These are phyloP conservation scores for Sclerotinia glacialis DNA, from an alignment of 2,329 filamentous ascomycete genomes.

Conservation along the genomic window DNA sequence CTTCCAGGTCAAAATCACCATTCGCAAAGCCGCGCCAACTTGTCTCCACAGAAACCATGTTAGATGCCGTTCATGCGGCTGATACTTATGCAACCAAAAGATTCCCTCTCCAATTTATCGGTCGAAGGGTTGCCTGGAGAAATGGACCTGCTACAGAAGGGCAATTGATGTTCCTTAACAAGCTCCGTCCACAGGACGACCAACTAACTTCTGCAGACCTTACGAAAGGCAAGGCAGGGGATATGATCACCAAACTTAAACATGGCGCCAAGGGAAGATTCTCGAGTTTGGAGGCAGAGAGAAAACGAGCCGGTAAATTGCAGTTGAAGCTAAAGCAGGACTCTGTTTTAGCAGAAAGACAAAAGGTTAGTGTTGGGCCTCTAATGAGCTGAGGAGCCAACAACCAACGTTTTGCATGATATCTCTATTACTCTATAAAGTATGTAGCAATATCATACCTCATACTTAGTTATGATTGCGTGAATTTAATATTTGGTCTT, in stretches of 20 bases:
- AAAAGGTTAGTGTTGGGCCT: conserved; percentile 57
- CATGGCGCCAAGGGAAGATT: conserved; percentile 72
- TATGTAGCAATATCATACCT: not conserved
- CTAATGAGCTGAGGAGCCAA: conserved; percentile 37
- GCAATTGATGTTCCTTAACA: conserved; percentile 70
- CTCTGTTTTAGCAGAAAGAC: conserved; percentile 44
- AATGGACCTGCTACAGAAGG: conserved; percentile 58
- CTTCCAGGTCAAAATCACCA: conserved; percentile 49
- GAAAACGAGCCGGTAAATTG: conserved; percentile 48
- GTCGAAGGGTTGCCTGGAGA: conserved; percentile 68
- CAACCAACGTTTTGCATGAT: conserved; percentile 18
- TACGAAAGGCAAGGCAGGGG: conserved; percentile 76
- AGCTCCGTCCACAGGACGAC: conserved; percentile 54
- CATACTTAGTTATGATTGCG: not conserved
- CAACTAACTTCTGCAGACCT: conserved; percentile 55
- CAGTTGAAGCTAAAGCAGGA: conserved; percentile 43
- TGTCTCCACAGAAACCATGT: conserved; percentile 62
- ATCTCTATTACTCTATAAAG: conserved; percentile 2
- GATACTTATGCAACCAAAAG: conserved; percentile 72
- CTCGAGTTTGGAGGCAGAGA: conserved; percentile 50
- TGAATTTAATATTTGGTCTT: not conserved
- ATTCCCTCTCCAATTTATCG: conserved; percentile 67
- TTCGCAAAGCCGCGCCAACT: conserved; percentile 69
- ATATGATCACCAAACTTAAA: conserved; percentile 91
- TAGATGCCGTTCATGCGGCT: conserved; percentile 76